Base-by-base conservation (phyloP, 768 basidiomycete species). In the Ramaria rubella region DNA sequence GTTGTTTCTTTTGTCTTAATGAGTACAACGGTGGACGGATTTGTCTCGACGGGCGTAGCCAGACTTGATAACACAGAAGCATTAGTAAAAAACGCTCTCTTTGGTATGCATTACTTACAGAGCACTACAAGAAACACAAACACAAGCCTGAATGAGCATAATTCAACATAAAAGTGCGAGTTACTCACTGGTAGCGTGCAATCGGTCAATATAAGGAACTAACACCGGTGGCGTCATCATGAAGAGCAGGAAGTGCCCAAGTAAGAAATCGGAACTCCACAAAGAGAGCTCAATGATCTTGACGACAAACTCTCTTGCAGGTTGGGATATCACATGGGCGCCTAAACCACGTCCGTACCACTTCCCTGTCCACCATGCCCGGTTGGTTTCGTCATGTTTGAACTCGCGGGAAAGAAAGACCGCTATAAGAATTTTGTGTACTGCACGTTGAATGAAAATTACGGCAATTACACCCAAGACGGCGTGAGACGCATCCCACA, bases 371-470 rank as follows among this genome's bases (percentile, higher is more conserved):
- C 96, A 99, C 95, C 95, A 99, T 6, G 94, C 94, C 26, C 92
- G 80, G 73, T 98, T 98, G 33, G 92, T 94, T 72, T 98, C 94
- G 68, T 99, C 96, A 68, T 98, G 94, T 75, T 99, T 99, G 81
- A 96, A 96, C 72, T 99, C 96, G 60, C 96, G 87, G 38, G 94
- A 88, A 34, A 98, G 75, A 81, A 94, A 93, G 59, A 95, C 87
- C 0, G 94, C 78, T 65, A 99, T 98, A 55, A 96, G 75, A 58
- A 93, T 78, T 78, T 98, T 98, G 81, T 94, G 86, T 59, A 97
- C 73, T 17, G 89, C 89, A 50, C 96, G 84, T 68, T 98, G 94
- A 56, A 98, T 90, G 56, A 85, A 82, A 59, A 97, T 89, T 59
- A 93, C 87, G 7, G 93, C 81, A 63, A 98, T 90, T 50, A 96